A percentile compares a stretch with the other conserved stretches of the same genome.
phyloP scores from a whole-genome alignment of 2,329 filamentous ascomycete species.

The Periconia sp. region DNA sequence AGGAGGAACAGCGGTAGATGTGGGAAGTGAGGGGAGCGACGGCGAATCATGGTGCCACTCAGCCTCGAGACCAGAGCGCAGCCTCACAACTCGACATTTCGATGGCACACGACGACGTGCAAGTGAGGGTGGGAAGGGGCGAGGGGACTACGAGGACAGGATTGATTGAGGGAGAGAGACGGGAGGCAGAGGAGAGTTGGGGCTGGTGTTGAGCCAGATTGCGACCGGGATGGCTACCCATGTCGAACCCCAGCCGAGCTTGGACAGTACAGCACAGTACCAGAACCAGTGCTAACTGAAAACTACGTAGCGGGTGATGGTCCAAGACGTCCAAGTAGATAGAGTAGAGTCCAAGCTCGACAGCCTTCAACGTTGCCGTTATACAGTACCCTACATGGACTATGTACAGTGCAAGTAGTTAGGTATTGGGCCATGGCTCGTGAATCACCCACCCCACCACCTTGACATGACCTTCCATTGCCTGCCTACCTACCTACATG shows the following conservation, averaged over 20 bases:
- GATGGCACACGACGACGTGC: conserved; percentile 6
- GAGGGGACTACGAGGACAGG: conserved; percentile 7
- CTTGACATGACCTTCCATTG: too few species aligned
- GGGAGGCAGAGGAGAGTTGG: conserved; percentile 3
- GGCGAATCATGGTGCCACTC: conserved; percentile 27
- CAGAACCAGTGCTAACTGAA: too few species aligned
- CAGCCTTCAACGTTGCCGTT: too few species aligned
- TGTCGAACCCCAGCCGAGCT: conserved; percentile 14
- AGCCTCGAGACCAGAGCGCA: conserved; percentile 23
- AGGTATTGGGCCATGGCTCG: too few species aligned
- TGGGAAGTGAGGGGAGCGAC: conserved; percentile 10
- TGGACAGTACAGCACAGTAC: too few species aligned
- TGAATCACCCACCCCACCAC: too few species aligned
- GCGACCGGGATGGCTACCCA: conserved; percentile 14
- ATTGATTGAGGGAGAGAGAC: conserved; percentile 1
- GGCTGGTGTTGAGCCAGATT: conserved; percentile 29
- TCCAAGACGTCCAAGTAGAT: too few species aligned
- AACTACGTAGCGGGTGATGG: too few species aligned
- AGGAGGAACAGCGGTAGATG: conserved; percentile 5
- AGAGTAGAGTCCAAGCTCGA: too few species aligned
- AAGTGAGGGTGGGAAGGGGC: conserved; percentile 9
- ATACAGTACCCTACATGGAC: too few species aligned
- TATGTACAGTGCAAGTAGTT: too few species aligned
- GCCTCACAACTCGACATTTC: conserved; percentile 31
- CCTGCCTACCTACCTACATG: too few species aligned